Evolutionary conservation across 495 filamentous ascomycete species (phyloP), one percentile per base, ranked within the genome.

Genomic region (Corynascus novoguineensis): DNA sequence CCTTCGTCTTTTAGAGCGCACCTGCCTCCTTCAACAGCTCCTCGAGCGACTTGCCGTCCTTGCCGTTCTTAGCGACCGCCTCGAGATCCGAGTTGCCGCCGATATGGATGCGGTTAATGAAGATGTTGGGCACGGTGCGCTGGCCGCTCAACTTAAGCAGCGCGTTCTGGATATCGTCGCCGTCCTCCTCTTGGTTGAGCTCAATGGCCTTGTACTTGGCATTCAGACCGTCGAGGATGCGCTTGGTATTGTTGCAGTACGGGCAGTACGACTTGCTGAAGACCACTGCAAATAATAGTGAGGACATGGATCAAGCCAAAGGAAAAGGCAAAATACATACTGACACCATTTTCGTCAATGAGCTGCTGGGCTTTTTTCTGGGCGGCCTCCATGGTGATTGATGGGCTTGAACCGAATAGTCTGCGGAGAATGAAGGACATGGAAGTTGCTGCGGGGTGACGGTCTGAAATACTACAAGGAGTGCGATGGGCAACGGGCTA

Each of bases 221-320:
- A 60, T 83, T 83, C 56, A 82, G 46, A 35, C 83, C 73, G 62
- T 74, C 79, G 62, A 99, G 78, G 35, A 90, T 76, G 10, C 71
- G 50, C 83, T 97, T 97, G 60, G 84, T 83, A 52, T 90, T 79
- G 29, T 68, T 75, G 79, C 92, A 97, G 82, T 95, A 92, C n/a
- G 92, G 92, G 81, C 93, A 99, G 75, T 87, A 96, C 14, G 86
- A 89, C 76, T 99, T 99, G 70, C 83, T 88, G 82, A 98, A 98
- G 61, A 98, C 87, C 58, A 92, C 89, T 92, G 29, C 12, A 31
- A 22, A 9, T 49, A 9, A 22, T 22, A 35, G 47, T 49, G 34
- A 51, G 51, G 5, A 24, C 1, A 32, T 6, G 28, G 2, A 12
- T 1, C 6, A 29, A 19, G 31, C 4, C 17, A 24, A 15, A 31